A percentile compares a stretch with the other conserved stretches of the same genome.
phyloP scores from a whole-genome alignment of 208 protist genomes.

The Spongospora subterranea region DNA sequence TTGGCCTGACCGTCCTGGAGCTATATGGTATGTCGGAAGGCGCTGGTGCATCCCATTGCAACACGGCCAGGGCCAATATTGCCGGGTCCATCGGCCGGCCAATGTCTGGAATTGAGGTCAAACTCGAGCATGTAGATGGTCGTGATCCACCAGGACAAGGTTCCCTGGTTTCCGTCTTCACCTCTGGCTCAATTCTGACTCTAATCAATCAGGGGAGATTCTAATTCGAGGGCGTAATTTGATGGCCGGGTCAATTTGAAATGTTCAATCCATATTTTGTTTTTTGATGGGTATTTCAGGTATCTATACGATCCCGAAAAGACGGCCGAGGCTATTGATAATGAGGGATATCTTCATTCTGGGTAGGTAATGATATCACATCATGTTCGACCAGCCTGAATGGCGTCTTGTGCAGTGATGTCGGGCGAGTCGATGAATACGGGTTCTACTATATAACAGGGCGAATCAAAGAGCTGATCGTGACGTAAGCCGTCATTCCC shows the following conservation, averaged over 20 bases:
- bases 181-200: not conserved
- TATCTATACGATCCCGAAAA: conserved; percentile 57
- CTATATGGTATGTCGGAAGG: conserved; percentile 77
- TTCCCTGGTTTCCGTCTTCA: not conserved
- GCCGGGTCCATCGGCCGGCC: not conserved
- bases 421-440: conserved; percentile 67
- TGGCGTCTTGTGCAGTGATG: conserved; percentile 56
- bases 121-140: conserved; percentile 21
- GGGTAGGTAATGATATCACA: conserved; percentile 48
- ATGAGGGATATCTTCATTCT: conserved; percentile 58
- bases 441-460: conserved; percentile 66
- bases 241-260: conserved; percentile 69
- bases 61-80: not conserved
- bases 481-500: conserved; percentile 45
- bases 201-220: conserved; percentile 66
- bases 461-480: conserved; percentile 71
- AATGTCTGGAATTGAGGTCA: conserved; percentile 5
- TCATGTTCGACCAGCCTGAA: not conserved
- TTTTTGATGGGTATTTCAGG: not conserved
- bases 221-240: conserved; percentile 69
- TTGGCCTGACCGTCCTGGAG: conserved; percentile 74
- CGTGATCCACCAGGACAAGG: conserved; percentile 63
- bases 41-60: conserved; percentile 49
- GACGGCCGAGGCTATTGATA: conserved; percentile 63
- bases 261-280: not conserved